Conservation (phyloP, 148 eudicot species). For the Mesembryanthemum crystallinum region DNA sequence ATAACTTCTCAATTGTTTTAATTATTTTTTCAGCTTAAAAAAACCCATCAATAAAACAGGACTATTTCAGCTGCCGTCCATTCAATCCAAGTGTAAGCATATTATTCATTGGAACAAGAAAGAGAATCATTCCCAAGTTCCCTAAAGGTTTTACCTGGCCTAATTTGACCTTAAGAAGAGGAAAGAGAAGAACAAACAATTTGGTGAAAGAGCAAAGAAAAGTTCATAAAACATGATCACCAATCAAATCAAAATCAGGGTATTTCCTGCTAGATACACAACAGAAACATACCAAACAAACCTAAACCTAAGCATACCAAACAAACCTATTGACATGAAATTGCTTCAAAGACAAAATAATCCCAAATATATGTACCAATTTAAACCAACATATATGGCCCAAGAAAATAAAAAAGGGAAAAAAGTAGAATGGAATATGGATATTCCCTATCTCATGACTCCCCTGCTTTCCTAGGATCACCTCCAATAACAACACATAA, state of each 20-base stretch:
- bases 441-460: constrained; percentile 22
- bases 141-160: constrained; percentile 4
- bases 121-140: constrained; percentile 22
- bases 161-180: constrained; percentile 15
- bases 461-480: not conserved
- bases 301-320: not conserved
- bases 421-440: constrained; percentile 5
- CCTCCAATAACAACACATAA: not conserved
- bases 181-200: not conserved
- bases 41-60: not conserved
- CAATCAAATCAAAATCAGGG: too few relatives aligned
- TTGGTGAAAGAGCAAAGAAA: not conserved
- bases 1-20: too few relatives aligned
- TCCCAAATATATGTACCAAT: not conserved
- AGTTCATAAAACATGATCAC: not conserved
- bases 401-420: not conserved
- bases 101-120: not conserved
- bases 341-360: not conserved
- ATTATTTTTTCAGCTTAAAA: too few relatives aligned
- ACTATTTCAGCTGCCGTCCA: constrained; percentile 19
- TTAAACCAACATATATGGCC: not conserved
- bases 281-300: not conserved
- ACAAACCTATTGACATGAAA: not conserved
- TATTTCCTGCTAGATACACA: too few relatives aligned
- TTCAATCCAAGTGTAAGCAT: constrained; percentile 7